phyloP scores from a whole-genome alignment of 2,329 filamentous ascomycete species.

The Fusarium albosuccineum region DNA sequence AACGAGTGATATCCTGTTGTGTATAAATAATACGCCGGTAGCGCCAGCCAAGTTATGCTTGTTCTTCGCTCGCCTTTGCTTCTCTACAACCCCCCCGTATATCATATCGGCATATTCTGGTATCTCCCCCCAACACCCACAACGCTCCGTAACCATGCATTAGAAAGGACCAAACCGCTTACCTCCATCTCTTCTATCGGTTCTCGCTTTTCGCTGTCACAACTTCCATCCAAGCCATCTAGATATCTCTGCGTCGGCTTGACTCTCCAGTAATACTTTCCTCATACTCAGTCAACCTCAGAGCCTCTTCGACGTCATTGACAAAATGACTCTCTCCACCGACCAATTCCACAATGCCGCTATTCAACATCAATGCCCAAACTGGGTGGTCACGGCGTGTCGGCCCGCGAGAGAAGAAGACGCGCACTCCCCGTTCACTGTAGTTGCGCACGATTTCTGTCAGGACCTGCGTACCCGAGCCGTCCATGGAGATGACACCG shows the following conservation, averaged over 20 bases:
- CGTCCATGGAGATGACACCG: conserved; percentile 95
- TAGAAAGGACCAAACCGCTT: not conserved
- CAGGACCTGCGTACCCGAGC: conserved; percentile 91
- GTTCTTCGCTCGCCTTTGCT: conserved; percentile 12
- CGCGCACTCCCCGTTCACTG: conserved; percentile 78
- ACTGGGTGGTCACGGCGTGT: conserved; percentile 65
- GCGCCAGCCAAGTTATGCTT: not conserved
- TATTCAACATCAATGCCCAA: conserved; percentile 78
- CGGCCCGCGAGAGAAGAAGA: conserved; percentile 77
- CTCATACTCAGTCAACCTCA: conserved; percentile 83
- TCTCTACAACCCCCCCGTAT: not conserved
- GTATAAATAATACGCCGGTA: not conserved
- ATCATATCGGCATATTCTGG: conserved; percentile 13
- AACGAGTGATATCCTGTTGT: too few relatives aligned
- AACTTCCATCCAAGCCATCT: not conserved
- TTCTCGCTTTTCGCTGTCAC: not conserved
- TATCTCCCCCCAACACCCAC: conserved; percentile 27
- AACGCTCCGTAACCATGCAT: conserved; percentile 5
- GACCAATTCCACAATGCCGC: conserved; percentile 86
- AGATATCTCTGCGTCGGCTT: conserved; percentile 27
- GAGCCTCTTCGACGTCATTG: conserved; percentile 83
- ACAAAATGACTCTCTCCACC: conserved; percentile 86
- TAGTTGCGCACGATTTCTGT: conserved; percentile 89
- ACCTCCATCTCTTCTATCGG: conserved; percentile 1
- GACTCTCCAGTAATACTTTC: conserved; percentile 56